Evolutionary conservation across 208 protist genomes (phyloP).

Genomic region (Borovskyia barvae): DNA sequence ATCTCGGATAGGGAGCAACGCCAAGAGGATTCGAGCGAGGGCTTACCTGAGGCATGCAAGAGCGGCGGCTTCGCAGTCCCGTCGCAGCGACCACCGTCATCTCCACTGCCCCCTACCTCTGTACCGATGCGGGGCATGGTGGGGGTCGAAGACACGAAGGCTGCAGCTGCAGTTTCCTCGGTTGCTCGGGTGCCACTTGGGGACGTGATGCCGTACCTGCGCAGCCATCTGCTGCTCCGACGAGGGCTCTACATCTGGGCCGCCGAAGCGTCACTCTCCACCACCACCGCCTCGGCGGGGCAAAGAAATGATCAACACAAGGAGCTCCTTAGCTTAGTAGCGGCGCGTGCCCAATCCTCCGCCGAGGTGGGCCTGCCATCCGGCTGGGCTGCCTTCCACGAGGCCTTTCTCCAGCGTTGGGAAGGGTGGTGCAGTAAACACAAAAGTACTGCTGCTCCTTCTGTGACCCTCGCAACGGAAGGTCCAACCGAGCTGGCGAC

Average conservation of each 20-base stretch:
- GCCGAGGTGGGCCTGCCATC: too few relatives aligned
- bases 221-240: conserved; percentile 36
- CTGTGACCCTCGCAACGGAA: not conserved
- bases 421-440: conserved; percentile 13
- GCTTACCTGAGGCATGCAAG: too few relatives aligned
- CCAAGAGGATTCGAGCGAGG: too few relatives aligned
- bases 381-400: conserved; percentile 12
- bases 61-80: too few relatives aligned
- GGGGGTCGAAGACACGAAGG: not conserved
- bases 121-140: not conserved
- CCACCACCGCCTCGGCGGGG: not conserved
- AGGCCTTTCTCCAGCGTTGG: conserved; percentile 13
- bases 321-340: too few relatives aligned
- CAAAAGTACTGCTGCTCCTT: not conserved
- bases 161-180: conserved; percentile 1
- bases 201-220: conserved; percentile 42
- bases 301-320: too few relatives aligned
- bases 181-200: conserved; percentile 29
- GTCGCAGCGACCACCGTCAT: too few relatives aligned
- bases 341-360: too few relatives aligned
- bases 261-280: not conserved
- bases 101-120: too few relatives aligned
- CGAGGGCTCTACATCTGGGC: conserved; percentile 30
- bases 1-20: not conserved
- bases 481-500: conserved; percentile 9